phyloP scores from a whole-genome alignment of 805 yeast genomes.

The Blastobotrys muscicola region DNA sequence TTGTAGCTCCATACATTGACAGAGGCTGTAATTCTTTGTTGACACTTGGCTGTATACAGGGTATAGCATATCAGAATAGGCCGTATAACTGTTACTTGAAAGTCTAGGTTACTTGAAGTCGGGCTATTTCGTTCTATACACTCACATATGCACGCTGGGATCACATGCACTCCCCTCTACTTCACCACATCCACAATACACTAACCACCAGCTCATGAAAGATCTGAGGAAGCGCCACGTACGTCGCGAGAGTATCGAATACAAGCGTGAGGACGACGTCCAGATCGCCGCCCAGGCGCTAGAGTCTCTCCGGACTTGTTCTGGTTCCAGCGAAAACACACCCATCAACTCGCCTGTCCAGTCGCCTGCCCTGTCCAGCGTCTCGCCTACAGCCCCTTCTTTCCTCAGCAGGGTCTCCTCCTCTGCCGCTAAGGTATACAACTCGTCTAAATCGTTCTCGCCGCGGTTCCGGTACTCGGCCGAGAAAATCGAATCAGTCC shows the following conservation, averaged over 20 bases:
- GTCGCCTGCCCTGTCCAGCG: not conserved
- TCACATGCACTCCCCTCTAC: not conserved
- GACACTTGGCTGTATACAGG: not conserved
- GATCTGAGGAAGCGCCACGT: not conserved
- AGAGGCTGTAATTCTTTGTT: no score
- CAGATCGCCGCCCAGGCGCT: constrained; percentile 24
- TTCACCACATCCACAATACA: not conserved
- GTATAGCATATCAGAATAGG: no score
- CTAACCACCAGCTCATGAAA: not conserved
- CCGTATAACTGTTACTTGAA: no score
- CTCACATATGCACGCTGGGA: not conserved
- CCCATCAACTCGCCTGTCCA: not conserved
- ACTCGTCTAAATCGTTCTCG: constrained; percentile 33
- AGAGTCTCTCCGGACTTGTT: constrained; percentile 18
- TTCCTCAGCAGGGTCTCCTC: constrained; percentile 16
- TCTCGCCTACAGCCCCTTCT: constrained; percentile 7
- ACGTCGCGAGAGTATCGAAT: not conserved
- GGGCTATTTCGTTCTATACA: not conserved
- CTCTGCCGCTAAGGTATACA: constrained; percentile 25
- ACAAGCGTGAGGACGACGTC: constrained; percentile 10
- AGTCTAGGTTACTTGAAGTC: no score
- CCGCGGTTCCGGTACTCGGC: constrained; percentile 50
- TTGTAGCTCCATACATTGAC: no score
- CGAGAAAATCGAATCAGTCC: constrained; percentile 26
- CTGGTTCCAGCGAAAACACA: constrained; percentile 4